Evolutionary conservation across 345 rosid genomes (phyloP).

Genomic region (Sisymbrium altissimum): DNA sequence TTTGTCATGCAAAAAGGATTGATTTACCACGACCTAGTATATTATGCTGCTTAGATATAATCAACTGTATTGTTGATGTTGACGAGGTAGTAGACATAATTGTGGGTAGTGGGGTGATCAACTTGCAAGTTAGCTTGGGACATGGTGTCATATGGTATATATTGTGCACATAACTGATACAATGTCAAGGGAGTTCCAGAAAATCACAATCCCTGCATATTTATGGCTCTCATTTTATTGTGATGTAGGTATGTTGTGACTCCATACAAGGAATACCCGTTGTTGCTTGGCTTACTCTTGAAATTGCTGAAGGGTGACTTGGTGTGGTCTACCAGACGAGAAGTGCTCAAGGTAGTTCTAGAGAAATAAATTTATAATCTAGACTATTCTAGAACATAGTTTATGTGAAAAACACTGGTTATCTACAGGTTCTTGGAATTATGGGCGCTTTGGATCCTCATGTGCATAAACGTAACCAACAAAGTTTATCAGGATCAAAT

Average conservation of each 20-base stretch:
- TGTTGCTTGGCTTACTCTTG: slow-evolving; percentile 87
- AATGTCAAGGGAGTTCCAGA: slow-evolving; percentile 10
- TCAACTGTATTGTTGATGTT: slow-evolving; percentile 8
- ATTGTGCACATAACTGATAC: slow-evolving; percentile 8
- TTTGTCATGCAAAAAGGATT: neutral
- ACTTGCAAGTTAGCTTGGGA: slow-evolving; percentile 17
- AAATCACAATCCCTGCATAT: neutral
- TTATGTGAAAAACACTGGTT: slow-evolving; percentile 29
- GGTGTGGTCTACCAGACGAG: slow-evolving; percentile 94
- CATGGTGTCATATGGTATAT: slow-evolving; percentile 12
- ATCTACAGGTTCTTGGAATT: slow-evolving; percentile 87
- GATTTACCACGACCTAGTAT: neutral
- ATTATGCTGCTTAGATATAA: slow-evolving; percentile 10
- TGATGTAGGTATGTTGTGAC: slow-evolving; percentile 79
- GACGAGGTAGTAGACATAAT: neutral
- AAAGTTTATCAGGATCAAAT: slow-evolving; percentile 66
- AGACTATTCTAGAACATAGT: slow-evolving; percentile 8
- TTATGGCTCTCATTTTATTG: slow-evolving; percentile 22
- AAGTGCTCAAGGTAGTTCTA: slow-evolving; percentile 85
- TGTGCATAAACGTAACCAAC: slow-evolving; percentile 87
- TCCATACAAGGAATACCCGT: slow-evolving; percentile 93
- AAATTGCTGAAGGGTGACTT: slow-evolving; percentile 95
- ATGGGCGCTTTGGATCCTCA: slow-evolving; percentile 99
- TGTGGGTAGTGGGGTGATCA: slow-evolving; percentile 18
- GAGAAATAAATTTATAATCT: slow-evolving; percentile 19